phyloP scores from a whole-genome alignment of 495 filamentous ascomycete species.

The Darksidea phi region DNA sequence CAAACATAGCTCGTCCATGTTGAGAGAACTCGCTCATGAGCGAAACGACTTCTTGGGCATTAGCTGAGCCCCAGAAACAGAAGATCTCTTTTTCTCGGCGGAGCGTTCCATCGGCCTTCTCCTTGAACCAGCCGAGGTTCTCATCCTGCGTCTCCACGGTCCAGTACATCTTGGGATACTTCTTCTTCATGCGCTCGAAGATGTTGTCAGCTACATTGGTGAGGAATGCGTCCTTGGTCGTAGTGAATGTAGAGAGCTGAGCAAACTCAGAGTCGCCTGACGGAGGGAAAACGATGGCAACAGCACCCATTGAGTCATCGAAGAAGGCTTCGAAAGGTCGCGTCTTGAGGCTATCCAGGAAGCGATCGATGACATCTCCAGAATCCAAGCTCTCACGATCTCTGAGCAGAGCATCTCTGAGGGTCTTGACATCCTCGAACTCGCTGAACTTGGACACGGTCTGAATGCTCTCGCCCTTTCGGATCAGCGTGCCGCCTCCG shows the following conservation, averaged over 20 bases:
- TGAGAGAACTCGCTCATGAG: slow-evolving; percentile 85
- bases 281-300: slow-evolving; percentile 86
- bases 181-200: slow-evolving; percentile 88
- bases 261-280: slow-evolving; percentile 56
- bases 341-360: slow-evolving; percentile 71
- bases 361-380: slow-evolving; percentile 78
- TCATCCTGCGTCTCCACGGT: slow-evolving; percentile 97
- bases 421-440: slow-evolving; percentile 70
- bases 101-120: slow-evolving; percentile 91
- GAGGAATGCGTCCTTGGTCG: slow-evolving; percentile 93
- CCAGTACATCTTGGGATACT: slow-evolving; percentile 89
- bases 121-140: slow-evolving; percentile 98
- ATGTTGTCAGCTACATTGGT: slow-evolving; percentile 98
- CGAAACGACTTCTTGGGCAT: slow-evolving; percentile 77
- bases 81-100: slow-evolving; percentile 82
- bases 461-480: slow-evolving; percentile 86
- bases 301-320: slow-evolving; percentile 92
- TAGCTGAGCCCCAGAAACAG: slow-evolving; percentile 94
- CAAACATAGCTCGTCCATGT: slow-evolving; percentile 84
- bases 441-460: slow-evolving; percentile 70
- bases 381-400: slow-evolving; percentile 86
- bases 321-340: slow-evolving; percentile 90
- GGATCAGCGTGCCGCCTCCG: slow-evolving; percentile 91
- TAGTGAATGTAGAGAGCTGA: slow-evolving; percentile 88
- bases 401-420: slow-evolving; percentile 81